A percentile compares a stretch with the other conserved stretches of the same genome.
These are phyloP conservation scores for Neurospora tetrasperma DNA, from an alignment of 495 filamentous ascomycete species.

Conservation along the genomic window DNA sequence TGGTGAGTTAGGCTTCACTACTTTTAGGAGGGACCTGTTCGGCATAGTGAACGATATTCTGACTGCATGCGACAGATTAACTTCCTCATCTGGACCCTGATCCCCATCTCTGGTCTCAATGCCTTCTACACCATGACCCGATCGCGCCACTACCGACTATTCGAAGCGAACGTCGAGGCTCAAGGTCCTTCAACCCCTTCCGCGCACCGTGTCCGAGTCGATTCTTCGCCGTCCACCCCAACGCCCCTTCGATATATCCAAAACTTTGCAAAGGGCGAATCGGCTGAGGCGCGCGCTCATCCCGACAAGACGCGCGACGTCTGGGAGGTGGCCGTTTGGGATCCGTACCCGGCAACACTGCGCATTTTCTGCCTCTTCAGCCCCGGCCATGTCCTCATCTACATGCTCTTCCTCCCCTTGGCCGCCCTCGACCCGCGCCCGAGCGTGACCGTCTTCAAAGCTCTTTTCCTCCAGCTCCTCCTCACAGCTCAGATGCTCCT, in stretches of 20 bases:
- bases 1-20: constrained; percentile 49
- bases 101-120: constrained; percentile 56
- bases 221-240: constrained; percentile 69
- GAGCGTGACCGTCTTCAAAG: constrained; percentile 74
- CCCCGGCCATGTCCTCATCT: constrained; percentile 80
- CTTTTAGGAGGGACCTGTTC: not conserved
- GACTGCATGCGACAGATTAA: constrained; percentile 40
- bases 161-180: constrained; percentile 70
- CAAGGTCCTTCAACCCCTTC: constrained; percentile 65
- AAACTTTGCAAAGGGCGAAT: constrained; percentile 46
- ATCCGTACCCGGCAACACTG: constrained; percentile 74
- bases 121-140: constrained; percentile 73
- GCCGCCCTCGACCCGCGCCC: constrained; percentile 63
- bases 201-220: constrained; percentile 78
- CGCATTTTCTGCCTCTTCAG: constrained; percentile 85
- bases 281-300: constrained; percentile 67
- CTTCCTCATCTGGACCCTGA: constrained; percentile 57
- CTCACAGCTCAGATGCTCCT: constrained; percentile 69
- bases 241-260: constrained; percentile 73
- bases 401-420: constrained; percentile 77
- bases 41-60: not conserved
- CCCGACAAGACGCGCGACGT: constrained; percentile 80
- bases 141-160: constrained; percentile 80
- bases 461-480: constrained; percentile 57
- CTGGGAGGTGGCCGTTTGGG: constrained; percentile 92